Evolutionary conservation across 2,329 filamentous ascomycete genomes (phyloP), one percentile per base, ranked within the genome.

Genomic region (Scolecobasidium constrictum): DNA sequence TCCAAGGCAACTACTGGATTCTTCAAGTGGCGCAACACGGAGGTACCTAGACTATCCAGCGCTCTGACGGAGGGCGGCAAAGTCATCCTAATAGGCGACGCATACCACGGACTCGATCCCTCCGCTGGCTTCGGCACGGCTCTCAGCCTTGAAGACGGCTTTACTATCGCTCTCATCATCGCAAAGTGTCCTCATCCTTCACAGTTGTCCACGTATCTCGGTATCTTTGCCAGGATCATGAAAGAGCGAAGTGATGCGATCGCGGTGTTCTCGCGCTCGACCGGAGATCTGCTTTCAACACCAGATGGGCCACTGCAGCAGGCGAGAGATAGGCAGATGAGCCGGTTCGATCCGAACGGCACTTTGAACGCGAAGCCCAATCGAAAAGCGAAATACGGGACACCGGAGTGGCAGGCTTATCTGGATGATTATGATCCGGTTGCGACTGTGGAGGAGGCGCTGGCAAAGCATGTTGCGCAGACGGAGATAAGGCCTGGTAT

Each of bases 121-220:
- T 17, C 33, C 15, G 28, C 38, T 3, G 35, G 28, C 13, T 17
- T 23, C 13, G 42, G 35, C 2, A 19, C 42, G n/a, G 23, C 35
- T 5, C 37, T 44, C 35, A 36, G 19, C n/a, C 21, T 44, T 11
- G 42, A 44, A 23, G 42, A 40, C 42, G 42, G 35, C 12, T 35
- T 36, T 5, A 34, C 36, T 15, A 19, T 44, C 5, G 39, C 39
- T 19, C 9, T 19, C 13, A 15, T 42, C 9, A 5, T 42, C 23
- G 13, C 16, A 22, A 19, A 34, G 6, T 22, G 15, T 5, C 3
- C 9, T 18, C 4, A 17, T 9, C 7, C 16, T 3, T 3, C 4
- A 6, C 12, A 42, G 6, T 3, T 42, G 4, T 21, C 39, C 12
- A 22, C 18, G 9, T 20, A 28, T 4, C 16, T 18, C 11, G 15